phyloP scores from a whole-genome alignment of 306 rosid species.

The Oxytropis ochrocephala region DNA sequence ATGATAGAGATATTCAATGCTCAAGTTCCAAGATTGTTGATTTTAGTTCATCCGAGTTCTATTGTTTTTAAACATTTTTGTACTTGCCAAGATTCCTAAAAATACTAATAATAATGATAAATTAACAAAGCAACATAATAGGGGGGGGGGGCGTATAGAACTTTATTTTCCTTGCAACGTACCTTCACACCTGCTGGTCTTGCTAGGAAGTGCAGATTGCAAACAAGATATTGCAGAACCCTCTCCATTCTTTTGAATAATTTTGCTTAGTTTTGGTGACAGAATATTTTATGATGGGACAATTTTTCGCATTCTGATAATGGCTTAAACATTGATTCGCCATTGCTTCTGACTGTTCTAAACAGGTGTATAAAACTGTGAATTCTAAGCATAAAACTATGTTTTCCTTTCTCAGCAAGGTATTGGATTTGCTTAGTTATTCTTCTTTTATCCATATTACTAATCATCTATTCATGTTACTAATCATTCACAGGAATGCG shows the following conservation, averaged over 20 bases:
- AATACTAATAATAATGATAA: background rate
- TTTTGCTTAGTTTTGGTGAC: background rate
- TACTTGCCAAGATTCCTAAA: background rate
- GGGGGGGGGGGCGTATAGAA: background rate
- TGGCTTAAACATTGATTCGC: background rate
- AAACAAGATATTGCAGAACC: background rate
- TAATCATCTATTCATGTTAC: background rate
- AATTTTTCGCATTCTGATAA: background rate
- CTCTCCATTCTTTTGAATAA: background rate
- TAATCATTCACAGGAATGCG: conserved; percentile 60
- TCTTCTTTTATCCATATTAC: background rate
- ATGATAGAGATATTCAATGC: background rate
- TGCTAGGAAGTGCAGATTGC: background rate
- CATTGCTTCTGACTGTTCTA: background rate
- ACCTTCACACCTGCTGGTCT: background rate
- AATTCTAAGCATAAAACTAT: background rate
- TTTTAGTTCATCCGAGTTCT: background rate
- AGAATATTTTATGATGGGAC: background rate
- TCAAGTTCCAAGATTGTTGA: background rate
- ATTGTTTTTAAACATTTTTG: background rate
- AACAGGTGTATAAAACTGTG: background rate
- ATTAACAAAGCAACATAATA: background rate
- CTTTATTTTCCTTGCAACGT: conserved; percentile 4
- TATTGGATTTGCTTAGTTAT: conserved; percentile 20
- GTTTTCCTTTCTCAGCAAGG: background rate